Percentiles rank a stretch among this genome's conserved stretches.
These are phyloP conservation scores for Hirsutella thompsonii DNA, from an alignment of 2,329 filamentous ascomycete species.

Conservation along the genomic window DNA sequence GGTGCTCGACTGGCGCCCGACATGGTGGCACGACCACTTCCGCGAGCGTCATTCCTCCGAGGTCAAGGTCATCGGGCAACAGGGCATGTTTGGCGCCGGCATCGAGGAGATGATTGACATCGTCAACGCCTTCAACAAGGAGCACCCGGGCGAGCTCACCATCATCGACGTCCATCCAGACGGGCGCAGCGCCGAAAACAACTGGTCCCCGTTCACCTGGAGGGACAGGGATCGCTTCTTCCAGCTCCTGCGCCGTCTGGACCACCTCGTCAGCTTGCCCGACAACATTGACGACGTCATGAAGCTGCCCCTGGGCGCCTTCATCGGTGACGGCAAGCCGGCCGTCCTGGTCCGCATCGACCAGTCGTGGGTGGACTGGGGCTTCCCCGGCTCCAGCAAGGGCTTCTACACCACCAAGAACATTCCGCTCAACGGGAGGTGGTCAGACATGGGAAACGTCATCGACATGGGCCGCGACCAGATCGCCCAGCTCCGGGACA, in stretches of 20 bases:
- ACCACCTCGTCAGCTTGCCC: constrained; percentile 10
- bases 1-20: constrained; percentile 16
- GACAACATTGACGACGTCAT: constrained; percentile 11
- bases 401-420: constrained; percentile 14
- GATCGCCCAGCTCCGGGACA: constrained; percentile 5
- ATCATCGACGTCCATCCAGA: constrained; percentile 17
- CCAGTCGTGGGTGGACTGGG: constrained; percentile 8
- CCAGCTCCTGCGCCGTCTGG: constrained; percentile 9
- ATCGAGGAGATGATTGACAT: constrained; percentile 14
- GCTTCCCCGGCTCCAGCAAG: constrained; percentile 12
- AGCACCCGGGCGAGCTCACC: constrained; percentile 18
- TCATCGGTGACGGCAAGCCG: constrained; percentile 13
- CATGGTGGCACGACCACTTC: constrained; percentile 3
- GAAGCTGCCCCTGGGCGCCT: constrained; percentile 9
- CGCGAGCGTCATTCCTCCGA: constrained; percentile 10
- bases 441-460: constrained; percentile 9
- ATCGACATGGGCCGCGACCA: constrained; percentile 10
- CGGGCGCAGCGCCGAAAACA: constrained; percentile 1
- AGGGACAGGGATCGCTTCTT: constrained; percentile 7
- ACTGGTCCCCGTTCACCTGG: constrained; percentile 1
- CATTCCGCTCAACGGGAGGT: constrained; percentile 13
- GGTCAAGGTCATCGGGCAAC: constrained; percentile 4
- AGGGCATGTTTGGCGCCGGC: constrained; percentile 13
- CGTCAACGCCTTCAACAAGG: constrained; percentile 15
- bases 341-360: constrained; percentile 16